Conservation (phyloP, 2,329 filamentous ascomycete species). For the Akanthomyces lecanii region DNA sequence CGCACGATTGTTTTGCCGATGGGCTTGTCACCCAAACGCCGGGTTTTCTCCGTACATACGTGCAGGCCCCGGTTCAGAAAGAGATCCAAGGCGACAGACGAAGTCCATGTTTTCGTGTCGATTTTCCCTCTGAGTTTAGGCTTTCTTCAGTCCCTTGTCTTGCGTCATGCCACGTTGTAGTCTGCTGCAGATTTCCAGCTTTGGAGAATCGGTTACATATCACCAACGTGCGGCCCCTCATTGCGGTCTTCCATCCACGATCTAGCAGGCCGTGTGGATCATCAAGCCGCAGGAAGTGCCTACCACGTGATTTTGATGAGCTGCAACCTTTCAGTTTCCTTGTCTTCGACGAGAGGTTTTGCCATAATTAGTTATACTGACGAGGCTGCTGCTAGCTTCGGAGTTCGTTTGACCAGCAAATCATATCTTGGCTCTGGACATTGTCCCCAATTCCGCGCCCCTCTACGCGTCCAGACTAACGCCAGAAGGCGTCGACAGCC, state of each 20-base stretch:
- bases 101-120: background rate
- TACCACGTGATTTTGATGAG: constrained; percentile 3
- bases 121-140: background rate
- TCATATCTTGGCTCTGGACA: background rate
- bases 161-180: background rate
- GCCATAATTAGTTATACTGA: background rate
- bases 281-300: background rate
- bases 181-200: background rate
- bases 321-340: background rate
- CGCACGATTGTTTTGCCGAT: background rate
- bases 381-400: background rate
- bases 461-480: background rate
- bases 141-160: background rate
- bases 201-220: background rate
- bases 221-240: background rate
- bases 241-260: background rate
- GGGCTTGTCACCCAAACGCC: background rate
- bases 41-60: no score
- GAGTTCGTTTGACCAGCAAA: background rate
- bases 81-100: background rate
- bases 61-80: no score
- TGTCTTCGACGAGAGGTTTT: background rate
- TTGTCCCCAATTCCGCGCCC: background rate
- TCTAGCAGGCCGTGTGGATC: constrained; percentile 7
- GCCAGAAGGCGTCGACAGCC: background rate